phyloP scores from a whole-genome alignment of 768 basidiomycete genomes.

The Lepiota subincarnata region DNA sequence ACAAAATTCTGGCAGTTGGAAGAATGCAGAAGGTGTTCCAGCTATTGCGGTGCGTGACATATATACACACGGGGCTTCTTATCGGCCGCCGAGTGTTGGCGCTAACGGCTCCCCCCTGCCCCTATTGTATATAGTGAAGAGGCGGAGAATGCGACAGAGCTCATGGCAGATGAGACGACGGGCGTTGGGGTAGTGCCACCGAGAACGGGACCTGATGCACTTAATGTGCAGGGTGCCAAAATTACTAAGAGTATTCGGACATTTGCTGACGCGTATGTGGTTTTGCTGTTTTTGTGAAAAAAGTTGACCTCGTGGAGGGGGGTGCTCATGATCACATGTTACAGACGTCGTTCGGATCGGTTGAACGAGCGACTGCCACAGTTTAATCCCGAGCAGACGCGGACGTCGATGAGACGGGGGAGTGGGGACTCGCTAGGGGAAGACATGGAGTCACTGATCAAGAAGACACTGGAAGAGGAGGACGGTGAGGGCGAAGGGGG shows the following conservation, averaged over 20 bases:
- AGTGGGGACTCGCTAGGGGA: slow-evolving; percentile 41
- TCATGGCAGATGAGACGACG: slow-evolving; percentile 33
- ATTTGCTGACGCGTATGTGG: slow-evolving; percentile 73
- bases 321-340: not conserved
- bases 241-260: slow-evolving; percentile 59
- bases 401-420: slow-evolving; percentile 19
- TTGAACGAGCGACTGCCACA: slow-evolving; percentile 72
- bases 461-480: slow-evolving; percentile 58
- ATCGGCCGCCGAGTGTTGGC: slow-evolving; percentile 2
- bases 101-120: not conserved
- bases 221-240: slow-evolving; percentile 58
- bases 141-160: slow-evolving; percentile 72
- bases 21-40: slow-evolving; percentile 89
- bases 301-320: not conserved
- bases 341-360: slow-evolving; percentile 67
- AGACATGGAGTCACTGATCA: slow-evolving; percentile 65
- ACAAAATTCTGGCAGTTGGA: slow-evolving; percentile 91
- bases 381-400: slow-evolving; percentile 32
- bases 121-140: slow-evolving; percentile 51
- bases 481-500: slow-evolving; percentile 39
- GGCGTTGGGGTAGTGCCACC: slow-evolving; percentile 15
- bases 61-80: not conserved
- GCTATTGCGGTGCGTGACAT: slow-evolving; percentile 67
- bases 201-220: slow-evolving; percentile 45
- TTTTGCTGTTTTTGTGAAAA: slow-evolving; percentile 3